Evolutionary conservation across 352 stramenopile species (phyloP).

Genomic region (Phytophthora sp.): DNA sequence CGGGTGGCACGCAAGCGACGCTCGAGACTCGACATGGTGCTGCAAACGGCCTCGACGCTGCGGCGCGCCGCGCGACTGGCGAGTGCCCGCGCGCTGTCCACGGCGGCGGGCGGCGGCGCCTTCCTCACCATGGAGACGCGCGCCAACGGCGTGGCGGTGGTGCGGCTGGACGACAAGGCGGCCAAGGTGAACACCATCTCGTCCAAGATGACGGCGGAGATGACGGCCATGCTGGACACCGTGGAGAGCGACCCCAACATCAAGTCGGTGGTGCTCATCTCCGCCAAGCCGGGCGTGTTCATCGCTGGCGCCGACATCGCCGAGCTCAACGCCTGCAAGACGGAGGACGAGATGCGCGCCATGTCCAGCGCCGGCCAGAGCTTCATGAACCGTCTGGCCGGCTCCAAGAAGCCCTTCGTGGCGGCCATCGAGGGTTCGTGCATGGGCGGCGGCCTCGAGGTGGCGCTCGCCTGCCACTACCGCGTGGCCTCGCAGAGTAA

Average conservation of each 20-base stretch:
- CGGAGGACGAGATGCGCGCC: constrained; percentile 92
- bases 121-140: constrained; percentile 92
- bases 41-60: constrained; percentile 35
- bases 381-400: constrained; percentile 92
- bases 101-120: constrained; percentile 40
- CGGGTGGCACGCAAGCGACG: constrained; percentile 12
- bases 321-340: constrained; percentile 90
- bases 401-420: constrained; percentile 95
- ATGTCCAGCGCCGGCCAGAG: constrained; percentile 94
- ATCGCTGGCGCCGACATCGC: constrained; percentile 98
- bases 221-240: constrained; percentile 86
- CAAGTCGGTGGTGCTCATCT: constrained; percentile 98
- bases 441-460: constrained; percentile 97
- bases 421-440: constrained; percentile 97
- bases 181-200: constrained; percentile 95
- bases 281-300: constrained; percentile 97
- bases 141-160: constrained; percentile 88
- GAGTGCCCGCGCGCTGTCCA: constrained; percentile 35
- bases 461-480: constrained; percentile 98
- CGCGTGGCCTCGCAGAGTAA: constrained; percentile 94
- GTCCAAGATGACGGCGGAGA: constrained; percentile 91
- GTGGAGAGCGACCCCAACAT: constrained; percentile 91
- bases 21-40: no score
- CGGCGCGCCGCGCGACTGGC: constrained; percentile 17
- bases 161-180: constrained; percentile 92